Conservation (phyloP, 1,139 yeast species). For the Suhomyces maxii region DNA sequence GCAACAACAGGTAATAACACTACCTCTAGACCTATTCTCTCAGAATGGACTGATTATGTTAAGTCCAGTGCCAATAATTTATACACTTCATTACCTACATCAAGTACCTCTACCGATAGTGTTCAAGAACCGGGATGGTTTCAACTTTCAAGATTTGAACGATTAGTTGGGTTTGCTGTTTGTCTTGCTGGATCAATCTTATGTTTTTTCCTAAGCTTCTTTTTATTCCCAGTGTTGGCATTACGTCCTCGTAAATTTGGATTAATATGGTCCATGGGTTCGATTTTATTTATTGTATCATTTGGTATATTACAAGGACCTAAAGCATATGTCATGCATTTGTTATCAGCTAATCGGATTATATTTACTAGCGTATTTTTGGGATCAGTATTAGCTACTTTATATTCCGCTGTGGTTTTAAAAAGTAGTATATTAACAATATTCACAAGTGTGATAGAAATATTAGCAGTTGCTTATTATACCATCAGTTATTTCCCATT, state of each 20-base stretch:
- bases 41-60: constrained; percentile 50
- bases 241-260: constrained; percentile 91
- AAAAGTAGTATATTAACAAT: constrained; percentile 78
- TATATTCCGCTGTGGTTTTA: constrained; percentile 52
- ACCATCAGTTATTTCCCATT: constrained; percentile 92
- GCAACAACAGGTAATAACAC: constrained; percentile 13
- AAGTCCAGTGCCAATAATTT: constrained; percentile 43
- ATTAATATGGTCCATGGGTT: constrained; percentile 88
- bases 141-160: constrained; percentile 71
- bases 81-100: constrained; percentile 41
- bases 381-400: constrained; percentile 66
- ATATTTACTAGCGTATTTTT: constrained; percentile 82
- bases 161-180: constrained; percentile 73
- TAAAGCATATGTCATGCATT: constrained; percentile 68
- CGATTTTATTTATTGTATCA: constrained; percentile 79
- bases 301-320: constrained; percentile 96
- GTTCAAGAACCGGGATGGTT: constrained; percentile 55
- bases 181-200: constrained; percentile 75
- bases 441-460: constrained; percentile 71
- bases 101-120: constrained; percentile 18
- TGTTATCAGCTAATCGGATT: constrained; percentile 71
- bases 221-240: constrained; percentile 85
- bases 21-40: constrained; percentile 28
- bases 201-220: constrained; percentile 80
- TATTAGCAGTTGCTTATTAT: constrained; percentile 84